Conservation (phyloP, 371 early-diverging fungal genomes). For the Haplosporangium sp. region DNA sequence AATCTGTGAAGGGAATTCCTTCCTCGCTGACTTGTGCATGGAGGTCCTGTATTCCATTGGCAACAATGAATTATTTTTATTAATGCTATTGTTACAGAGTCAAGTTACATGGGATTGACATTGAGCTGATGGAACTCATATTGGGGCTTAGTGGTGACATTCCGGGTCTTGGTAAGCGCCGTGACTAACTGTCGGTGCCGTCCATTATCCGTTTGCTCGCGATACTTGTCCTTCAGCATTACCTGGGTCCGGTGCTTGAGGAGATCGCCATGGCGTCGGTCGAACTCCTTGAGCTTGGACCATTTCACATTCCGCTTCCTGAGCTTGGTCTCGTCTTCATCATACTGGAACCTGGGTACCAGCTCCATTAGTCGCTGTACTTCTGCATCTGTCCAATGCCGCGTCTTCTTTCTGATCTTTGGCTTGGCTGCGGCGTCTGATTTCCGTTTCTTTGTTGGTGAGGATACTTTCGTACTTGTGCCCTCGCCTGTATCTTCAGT, state of each 20-base stretch:
- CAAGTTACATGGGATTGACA: too few species aligned
- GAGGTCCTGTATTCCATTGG: too few species aligned
- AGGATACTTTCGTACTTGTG: background rate
- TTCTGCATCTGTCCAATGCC: constrained; percentile 31
- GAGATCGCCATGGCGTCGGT: constrained; percentile 19
- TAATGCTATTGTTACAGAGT: too few species aligned
- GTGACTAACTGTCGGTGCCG: background rate
- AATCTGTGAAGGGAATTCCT: constrained; percentile 6
- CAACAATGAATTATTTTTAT: too few species aligned
- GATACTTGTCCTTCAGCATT: constrained; percentile 45
- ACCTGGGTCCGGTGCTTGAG: constrained; percentile 28
- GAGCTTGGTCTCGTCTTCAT: background rate
- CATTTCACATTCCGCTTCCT: constrained; percentile 23
- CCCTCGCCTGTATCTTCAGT: background rate
- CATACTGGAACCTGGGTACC: constrained; percentile 23
- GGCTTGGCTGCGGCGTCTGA: background rate
- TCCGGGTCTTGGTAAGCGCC: constrained; percentile 2
- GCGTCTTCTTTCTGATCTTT: constrained; percentile 7
- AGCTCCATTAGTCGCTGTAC: constrained; percentile 8
- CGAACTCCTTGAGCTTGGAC: constrained; percentile 30
- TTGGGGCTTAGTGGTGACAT: background rate
- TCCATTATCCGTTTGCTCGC: constrained; percentile 22
- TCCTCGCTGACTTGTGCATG: background rate
- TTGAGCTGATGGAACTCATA: background rate
- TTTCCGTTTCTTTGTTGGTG: background rate